Evolutionary conservation across 2,329 filamentous ascomycete species (phyloP).

Genomic region (Penicillium rolfsii): DNA sequence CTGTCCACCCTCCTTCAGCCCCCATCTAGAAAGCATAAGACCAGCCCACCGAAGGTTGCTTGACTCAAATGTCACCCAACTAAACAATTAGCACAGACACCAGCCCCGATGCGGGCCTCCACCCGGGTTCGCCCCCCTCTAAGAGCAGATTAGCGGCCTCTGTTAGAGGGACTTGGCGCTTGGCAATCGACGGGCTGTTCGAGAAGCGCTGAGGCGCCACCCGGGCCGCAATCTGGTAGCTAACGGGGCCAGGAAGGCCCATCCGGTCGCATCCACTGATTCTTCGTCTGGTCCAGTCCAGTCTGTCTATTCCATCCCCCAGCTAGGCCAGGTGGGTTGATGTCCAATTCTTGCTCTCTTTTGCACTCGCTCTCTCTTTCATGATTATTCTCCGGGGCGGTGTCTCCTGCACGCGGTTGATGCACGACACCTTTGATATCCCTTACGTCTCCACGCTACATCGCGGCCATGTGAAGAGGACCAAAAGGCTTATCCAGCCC

Average conservation of each 20-base stretch:
- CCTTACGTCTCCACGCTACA: conserved; percentile 6
- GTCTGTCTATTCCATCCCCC: not conserved
- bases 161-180: conserved; percentile 17
- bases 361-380: not conserved
- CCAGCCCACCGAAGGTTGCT: not conserved
- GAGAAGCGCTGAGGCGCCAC: conserved; percentile 14
- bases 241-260: not conserved
- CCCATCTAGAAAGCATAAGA: not conserved
- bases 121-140: conserved; percentile 24
- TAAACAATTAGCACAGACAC: conserved; percentile 2
- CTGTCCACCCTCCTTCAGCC: not conserved
- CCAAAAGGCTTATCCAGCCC: conserved; percentile 8
- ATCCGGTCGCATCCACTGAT: not conserved
- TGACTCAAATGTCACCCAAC: not conserved
- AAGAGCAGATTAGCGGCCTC: conserved; percentile 16
- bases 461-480: conserved; percentile 5
- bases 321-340: not conserved
- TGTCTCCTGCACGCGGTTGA: conserved; percentile 2
- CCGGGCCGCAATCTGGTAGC: not conserved
- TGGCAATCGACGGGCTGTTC: conserved; percentile 10
- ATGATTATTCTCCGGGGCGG: conserved; percentile 11
- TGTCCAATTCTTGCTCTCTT: not conserved
- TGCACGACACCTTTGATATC: conserved; percentile 2
- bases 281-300: too few species aligned
- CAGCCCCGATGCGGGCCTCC: conserved; percentile 26